These are phyloP conservation scores for Candida argentea DNA, from an alignment of 805 yeast genomes.

Conservation along the genomic window DNA sequence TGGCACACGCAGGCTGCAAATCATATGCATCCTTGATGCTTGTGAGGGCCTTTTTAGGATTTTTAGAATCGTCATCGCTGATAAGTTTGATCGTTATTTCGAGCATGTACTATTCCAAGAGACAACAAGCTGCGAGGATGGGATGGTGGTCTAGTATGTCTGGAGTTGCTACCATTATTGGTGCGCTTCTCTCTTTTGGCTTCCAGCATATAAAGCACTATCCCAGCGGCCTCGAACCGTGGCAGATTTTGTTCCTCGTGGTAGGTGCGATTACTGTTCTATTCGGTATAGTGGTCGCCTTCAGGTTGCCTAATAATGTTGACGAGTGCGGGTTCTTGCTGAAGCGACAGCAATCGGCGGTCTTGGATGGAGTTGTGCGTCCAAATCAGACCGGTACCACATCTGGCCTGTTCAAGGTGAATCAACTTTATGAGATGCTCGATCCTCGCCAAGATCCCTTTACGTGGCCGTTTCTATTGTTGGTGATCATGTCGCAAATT, in stretches of 20 bases:
- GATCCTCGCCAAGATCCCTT: slow-evolving; percentile 29
- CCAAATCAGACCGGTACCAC: slow-evolving; percentile 43
- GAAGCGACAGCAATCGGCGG: slow-evolving; percentile 29
- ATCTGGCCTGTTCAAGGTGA: slow-evolving; percentile 33
- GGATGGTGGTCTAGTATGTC: slow-evolving; percentile 52
- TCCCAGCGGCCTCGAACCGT: slow-evolving; percentile 32
- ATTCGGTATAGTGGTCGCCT: slow-evolving; percentile 36
- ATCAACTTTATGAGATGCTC: slow-evolving; percentile 38
- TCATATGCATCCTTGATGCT: slow-evolving; percentile 45
- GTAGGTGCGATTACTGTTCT: slow-evolving; percentile 44
- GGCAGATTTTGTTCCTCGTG: slow-evolving; percentile 52
- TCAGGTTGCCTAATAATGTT: slow-evolving; percentile 43
- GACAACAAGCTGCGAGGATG: slow-evolving; percentile 42
- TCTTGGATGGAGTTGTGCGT: slow-evolving; percentile 33
- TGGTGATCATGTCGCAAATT: slow-evolving; percentile 38
- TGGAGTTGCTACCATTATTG: slow-evolving; percentile 46
- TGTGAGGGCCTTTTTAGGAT: slow-evolving; percentile 43
- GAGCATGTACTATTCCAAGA: slow-evolving; percentile 51
- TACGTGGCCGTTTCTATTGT: slow-evolving; percentile 38
- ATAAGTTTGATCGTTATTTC: slow-evolving; percentile 49
- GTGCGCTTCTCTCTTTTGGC: slow-evolving; percentile 32
- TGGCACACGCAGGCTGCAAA: slow-evolving; percentile 40
- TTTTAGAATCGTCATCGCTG: slow-evolving; percentile 45
- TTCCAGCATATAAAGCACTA: slow-evolving; percentile 39
- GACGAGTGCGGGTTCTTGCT: slow-evolving; percentile 24